These are phyloP conservation scores for Bruguiera parviflora DNA, from an alignment of 345 rosid species.

Conservation along the genomic window DNA sequence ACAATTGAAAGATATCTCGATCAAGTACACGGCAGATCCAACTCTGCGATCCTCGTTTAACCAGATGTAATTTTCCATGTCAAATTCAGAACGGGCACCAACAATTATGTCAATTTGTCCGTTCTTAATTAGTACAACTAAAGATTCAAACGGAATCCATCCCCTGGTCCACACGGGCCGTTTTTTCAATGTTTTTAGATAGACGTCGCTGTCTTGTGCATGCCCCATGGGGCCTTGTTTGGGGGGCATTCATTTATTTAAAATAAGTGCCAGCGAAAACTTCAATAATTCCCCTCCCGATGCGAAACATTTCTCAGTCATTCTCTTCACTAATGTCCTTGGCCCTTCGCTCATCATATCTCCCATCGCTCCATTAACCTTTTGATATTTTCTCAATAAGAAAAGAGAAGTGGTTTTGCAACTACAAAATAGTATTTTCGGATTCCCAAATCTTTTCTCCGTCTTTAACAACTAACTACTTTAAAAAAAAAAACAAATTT, in stretches of 20 bases:
- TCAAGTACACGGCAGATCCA: background rate
- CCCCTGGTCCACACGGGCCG: background rate
- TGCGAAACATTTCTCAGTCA: background rate
- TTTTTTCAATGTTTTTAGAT: background rate
- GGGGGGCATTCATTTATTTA: background rate
- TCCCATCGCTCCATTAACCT: too few relatives aligned
- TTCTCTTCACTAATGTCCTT: background rate
- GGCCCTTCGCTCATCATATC: conserved; percentile 1
- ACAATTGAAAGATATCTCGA: background rate
- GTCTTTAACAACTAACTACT: too few relatives aligned
- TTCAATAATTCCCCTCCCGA: too few relatives aligned
- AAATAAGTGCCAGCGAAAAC: too few relatives aligned
- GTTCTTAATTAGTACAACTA: background rate
- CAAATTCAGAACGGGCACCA: background rate
- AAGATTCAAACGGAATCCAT: background rate
- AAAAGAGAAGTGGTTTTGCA: too few relatives aligned
- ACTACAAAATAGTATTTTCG: too few relatives aligned
- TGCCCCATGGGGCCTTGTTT: background rate
- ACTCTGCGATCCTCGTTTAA: background rate
- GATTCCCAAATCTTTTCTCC: too few relatives aligned
- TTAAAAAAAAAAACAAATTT: background rate
- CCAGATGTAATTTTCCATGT: background rate
- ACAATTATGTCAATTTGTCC: conserved; percentile 3
- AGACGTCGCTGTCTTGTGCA: background rate
- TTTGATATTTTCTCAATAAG: too few relatives aligned